Evolutionary conservation across 257 asterid species (phyloP).

Genomic region (Haberlea rhodopensis): DNA sequence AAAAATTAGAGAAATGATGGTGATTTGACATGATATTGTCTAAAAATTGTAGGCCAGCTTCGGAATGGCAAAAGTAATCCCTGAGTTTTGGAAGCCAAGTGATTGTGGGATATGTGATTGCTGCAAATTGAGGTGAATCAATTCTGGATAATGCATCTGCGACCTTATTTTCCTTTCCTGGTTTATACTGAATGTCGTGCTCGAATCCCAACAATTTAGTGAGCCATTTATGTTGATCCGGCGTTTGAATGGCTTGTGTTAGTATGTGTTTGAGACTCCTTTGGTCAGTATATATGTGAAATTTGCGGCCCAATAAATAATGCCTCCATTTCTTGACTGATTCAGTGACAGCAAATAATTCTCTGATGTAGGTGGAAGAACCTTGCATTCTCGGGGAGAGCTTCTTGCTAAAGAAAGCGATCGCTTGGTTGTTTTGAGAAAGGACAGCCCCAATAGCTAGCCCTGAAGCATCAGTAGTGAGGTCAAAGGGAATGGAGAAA

Average conservation of each 20-base stretch:
- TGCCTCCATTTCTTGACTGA: constrained; percentile 9
- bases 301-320: neutral
- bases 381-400: neutral
- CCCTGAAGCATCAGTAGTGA: neutral
- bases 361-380: constrained; percentile 9
- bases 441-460: neutral
- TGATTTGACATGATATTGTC: neutral
- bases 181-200: neutral
- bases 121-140: neutral
- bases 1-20: neutral
- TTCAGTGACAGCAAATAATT: no score
- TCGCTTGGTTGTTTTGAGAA: neutral
- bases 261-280: neutral
- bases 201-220: no score
- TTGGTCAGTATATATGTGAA: neutral
- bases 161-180: neutral
- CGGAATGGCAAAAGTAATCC: neutral
- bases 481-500: neutral
- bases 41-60: neutral
- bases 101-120: neutral
- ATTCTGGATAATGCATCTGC: neutral
- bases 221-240: neutral
- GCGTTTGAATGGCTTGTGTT: neutral
- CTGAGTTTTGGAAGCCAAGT: no score
- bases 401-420: constrained; percentile 17